Percentiles rank a stretch among this genome's conserved stretches.
Conservation (phyloP, 2,329 filamentous ascomycete genomes). For the Botrytis fragariae region DNA sequence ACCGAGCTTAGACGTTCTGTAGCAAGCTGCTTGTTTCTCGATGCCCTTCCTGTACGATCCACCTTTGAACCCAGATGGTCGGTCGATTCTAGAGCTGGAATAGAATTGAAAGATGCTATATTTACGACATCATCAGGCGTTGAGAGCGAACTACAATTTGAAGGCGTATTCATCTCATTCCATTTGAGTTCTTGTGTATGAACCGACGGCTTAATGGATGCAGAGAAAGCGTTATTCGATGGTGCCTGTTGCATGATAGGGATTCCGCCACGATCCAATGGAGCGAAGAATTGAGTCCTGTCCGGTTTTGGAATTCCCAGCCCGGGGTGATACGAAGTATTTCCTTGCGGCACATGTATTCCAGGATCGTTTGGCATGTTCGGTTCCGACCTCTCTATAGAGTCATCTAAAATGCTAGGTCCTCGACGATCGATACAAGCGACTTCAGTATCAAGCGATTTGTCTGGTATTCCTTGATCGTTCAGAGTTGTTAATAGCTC, state of each 20-base stretch:
- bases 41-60: background rate
- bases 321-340: background rate
- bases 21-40: background rate
- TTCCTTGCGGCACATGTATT: background rate
- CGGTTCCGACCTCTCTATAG: background rate
- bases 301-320: background rate
- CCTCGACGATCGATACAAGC: conserved; percentile 9
- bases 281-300: background rate
- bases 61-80: background rate
- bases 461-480: background rate
- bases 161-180: background rate
- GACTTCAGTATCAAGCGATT: no score
- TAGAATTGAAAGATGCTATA: background rate
- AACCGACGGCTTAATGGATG: background rate
- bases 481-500: conserved; percentile 4
- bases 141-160: background rate
- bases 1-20: background rate
- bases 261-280: background rate
- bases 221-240: background rate
- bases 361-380: background rate
- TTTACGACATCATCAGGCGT: background rate
- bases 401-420: background rate
- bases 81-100: background rate
- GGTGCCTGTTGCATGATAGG: background rate
- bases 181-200: background rate